phyloP scores from a whole-genome alignment of 163 green algal genomes.

The Dunaliella salina region DNA sequence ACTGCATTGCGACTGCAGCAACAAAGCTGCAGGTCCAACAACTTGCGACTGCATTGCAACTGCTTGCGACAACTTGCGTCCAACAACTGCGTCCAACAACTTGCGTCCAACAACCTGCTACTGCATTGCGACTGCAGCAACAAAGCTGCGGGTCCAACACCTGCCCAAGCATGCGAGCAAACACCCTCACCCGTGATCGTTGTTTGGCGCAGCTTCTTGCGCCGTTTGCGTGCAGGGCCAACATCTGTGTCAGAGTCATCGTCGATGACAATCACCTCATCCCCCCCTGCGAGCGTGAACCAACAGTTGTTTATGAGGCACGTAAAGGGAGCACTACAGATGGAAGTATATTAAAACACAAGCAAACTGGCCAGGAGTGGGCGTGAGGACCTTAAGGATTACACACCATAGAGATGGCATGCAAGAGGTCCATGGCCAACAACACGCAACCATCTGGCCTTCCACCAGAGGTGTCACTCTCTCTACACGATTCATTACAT shows the following conservation, averaged over 20 bases:
- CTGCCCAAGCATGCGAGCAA: neutral
- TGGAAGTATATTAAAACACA: too few species aligned
- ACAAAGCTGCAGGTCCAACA: neutral
- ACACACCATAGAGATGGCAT: too few species aligned
- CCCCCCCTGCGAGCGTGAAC: neutral
- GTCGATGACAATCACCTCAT: constrained; percentile 2
- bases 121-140: neutral
- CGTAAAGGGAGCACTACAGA: too few species aligned
- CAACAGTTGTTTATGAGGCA: too few species aligned
- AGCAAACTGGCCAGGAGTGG: too few species aligned
- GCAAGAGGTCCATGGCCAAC: too few species aligned
- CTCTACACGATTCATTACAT: too few species aligned
- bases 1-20: neutral
- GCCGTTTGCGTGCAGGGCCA: constrained; percentile 6
- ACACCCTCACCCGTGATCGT: neutral
- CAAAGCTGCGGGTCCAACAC: neutral
- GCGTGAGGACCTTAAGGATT: too few species aligned
- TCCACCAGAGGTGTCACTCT: too few species aligned
- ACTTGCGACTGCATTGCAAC: neutral
- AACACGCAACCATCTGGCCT: too few species aligned
- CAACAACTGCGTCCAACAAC: too few species aligned
- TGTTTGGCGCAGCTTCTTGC: constrained; percentile 10
- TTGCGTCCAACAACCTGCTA: neutral
- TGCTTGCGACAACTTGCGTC: neutral
- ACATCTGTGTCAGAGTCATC: neutral